Base-by-base conservation (phyloP, 2,329 filamentous ascomycete genomes). In the Amphichorda felina region DNA sequence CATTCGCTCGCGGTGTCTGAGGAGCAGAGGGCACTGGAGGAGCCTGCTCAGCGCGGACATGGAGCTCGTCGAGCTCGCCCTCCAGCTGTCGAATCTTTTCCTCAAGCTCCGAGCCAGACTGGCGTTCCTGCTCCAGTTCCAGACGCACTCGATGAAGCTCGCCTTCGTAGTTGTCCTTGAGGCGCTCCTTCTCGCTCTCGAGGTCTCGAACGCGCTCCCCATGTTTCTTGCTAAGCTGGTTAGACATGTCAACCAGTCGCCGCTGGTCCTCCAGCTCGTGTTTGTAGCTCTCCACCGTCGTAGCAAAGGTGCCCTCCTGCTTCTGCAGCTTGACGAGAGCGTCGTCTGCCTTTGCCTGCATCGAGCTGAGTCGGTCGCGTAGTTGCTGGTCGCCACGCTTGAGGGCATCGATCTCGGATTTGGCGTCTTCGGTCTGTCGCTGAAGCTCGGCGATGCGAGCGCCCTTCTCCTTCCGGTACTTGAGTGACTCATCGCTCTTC, bases 381-480 rank as follows among this genome's bases (percentile, higher is more conserved):
- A 95, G 72, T 19, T 82, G 74, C 40, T 83, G 76, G 51, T 95
- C 88, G 27, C 77, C 83, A 27, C 83, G 79, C 50, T 82, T 81
- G 16, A 94, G 63, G 8, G 81, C 72, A 37, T 94, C 86, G 35
- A 87, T 71, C 22, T 73, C 80, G 15, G 82, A 79, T 43, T 72
- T 79, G 30, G 82, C 76, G 45, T 98, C 91, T 46, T 96, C 89
- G 45, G 89, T 83, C 41, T 82, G 75, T 36, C 87, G 82, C 57
- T 95, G 84, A 19, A 98, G 73, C 49, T 93, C 84, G 8, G 87
- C 75, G 46, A 96, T 85, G 27, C 84, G 82, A 2, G 86, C 80
- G 42, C 84, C 84, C 68, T 95, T 96, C 54, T 98, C 91, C 53
- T 94, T 96, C 43, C 91, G 78, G 58, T 83, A 89, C 51, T 88